Conservation (phyloP, 2,329 filamentous ascomycete species). For the Pyrenochaeta sp. region DNA sequence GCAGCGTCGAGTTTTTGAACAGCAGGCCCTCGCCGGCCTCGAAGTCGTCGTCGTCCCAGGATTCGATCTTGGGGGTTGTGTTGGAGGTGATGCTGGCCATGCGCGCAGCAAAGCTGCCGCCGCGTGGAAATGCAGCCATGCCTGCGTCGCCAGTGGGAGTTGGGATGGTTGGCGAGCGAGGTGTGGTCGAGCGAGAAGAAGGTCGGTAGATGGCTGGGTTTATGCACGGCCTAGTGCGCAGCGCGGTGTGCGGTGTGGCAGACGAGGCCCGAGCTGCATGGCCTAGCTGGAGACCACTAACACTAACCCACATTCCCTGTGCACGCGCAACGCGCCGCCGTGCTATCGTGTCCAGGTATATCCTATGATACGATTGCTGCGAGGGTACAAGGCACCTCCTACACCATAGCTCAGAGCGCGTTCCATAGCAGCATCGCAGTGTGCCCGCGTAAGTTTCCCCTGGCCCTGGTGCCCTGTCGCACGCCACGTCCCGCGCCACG, state of each 20-base stretch:
- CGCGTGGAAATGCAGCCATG: slow-evolving; percentile 43
- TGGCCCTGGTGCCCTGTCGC: no score
- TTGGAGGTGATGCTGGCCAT: slow-evolving; percentile 62
- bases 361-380: neutral
- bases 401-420: neutral
- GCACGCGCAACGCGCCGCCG: no score
- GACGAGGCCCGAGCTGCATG: slow-evolving; percentile 16
- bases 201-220: slow-evolving; percentile 20
- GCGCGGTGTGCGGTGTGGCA: slow-evolving; percentile 23
- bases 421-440: neutral
- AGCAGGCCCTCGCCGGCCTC: slow-evolving; percentile 67
- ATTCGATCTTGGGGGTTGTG: slow-evolving; percentile 65
- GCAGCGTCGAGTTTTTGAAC: slow-evolving; percentile 72
- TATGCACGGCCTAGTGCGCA: slow-evolving; percentile 9
- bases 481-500: no score
- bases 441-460: neutral
- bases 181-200: slow-evolving; percentile 12
- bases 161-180: slow-evolving; percentile 20
- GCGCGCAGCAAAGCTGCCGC: slow-evolving; percentile 48
- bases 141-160: slow-evolving; percentile 26
- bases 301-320: no score
- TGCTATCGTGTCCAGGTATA: no score
- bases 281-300: neutral
- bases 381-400: neutral
- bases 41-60: slow-evolving; percentile 65